phyloP scores from a whole-genome alignment of 495 filamentous ascomycete genomes.

The Aspergillus carlsbadensis region DNA sequence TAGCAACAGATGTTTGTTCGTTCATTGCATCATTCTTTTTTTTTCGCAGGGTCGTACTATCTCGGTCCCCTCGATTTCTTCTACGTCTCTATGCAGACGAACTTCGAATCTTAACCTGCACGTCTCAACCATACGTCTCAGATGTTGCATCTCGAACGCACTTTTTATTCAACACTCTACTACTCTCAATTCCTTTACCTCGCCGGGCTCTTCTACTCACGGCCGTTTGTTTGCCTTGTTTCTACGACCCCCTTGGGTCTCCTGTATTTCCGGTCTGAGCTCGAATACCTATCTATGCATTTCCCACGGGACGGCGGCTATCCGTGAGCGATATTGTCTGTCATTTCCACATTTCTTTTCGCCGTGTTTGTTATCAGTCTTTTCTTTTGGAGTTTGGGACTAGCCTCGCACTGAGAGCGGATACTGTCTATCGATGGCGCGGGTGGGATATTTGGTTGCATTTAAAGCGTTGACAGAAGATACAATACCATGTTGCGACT shows the following conservation, averaged over 20 bases:
- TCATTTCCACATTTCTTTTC: not conserved
- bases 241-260: slow-evolving; percentile 1
- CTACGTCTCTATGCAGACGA: no score
- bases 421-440: slow-evolving; percentile 8
- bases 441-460: slow-evolving; percentile 22
- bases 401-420: slow-evolving; percentile 2
- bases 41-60: no score
- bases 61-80: no score
- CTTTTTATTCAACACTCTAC: not conserved
- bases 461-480: slow-evolving; percentile 10
- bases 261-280: slow-evolving; percentile 3
- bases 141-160: no score
- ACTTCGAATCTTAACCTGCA: no score
- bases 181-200: not conserved
- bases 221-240: slow-evolving; percentile 13
- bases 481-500: slow-evolving; percentile 4
- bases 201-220: not conserved
- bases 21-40: not conserved
- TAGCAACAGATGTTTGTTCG: not conserved
- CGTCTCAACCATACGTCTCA: no score
- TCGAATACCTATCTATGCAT: slow-evolving; percentile 12
- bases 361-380: not conserved
- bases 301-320: slow-evolving; percentile 10
- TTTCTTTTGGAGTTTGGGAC: slow-evolving; percentile 9
- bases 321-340: slow-evolving; percentile 10